Percentiles rank a stretch among this genome's conserved stretches.
These are phyloP conservation scores for Pseudozyma sp. DNA, from an alignment of 1,284 basidiomycete species.

Conservation along the genomic window DNA sequence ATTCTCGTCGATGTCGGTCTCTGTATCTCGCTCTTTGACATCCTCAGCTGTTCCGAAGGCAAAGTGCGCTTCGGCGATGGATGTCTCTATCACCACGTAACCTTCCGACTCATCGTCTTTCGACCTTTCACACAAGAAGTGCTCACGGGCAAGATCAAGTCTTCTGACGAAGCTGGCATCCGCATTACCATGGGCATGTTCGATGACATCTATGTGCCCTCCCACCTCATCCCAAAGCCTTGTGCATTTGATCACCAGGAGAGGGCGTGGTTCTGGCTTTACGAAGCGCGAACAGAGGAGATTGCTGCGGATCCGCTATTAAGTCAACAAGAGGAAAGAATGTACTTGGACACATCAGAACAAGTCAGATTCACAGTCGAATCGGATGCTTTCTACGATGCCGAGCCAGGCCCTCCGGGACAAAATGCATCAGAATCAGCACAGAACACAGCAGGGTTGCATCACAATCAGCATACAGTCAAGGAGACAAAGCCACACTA, in stretches of 20 bases:
- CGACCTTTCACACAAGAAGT: conserved; percentile 91
- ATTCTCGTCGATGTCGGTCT: conserved; percentile 92
- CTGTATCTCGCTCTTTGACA: conserved; percentile 87
- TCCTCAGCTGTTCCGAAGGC: conserved; percentile 86
- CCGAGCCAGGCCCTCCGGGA: conserved; percentile 81
- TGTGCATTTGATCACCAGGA: conserved; percentile 75
- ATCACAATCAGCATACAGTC: conserved; percentile 34
- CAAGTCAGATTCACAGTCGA: conserved; percentile 88
- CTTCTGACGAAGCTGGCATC: conserved; percentile 76
- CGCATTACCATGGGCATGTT: conserved; percentile 88
- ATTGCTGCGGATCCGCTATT: conserved; percentile 50
- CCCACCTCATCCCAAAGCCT: conserved; percentile 78
- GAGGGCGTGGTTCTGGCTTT: conserved; percentile 70
- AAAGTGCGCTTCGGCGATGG: conserved; percentile 95
- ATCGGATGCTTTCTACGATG: conserved; percentile 87
- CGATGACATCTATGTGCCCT: conserved; percentile 85
- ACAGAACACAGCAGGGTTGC: conserved; percentile 10
- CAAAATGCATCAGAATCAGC: conserved; percentile 15
- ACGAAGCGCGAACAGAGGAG: conserved; percentile 64
- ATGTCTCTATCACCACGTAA: conserved; percentile 92
- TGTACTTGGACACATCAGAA: conserved; percentile 87
- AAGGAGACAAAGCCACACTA: conserved; percentile 47
- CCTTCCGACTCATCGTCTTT: conserved; percentile 90
- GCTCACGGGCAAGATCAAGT: conserved; percentile 84
- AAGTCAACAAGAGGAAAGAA: conserved; percentile 74